These are phyloP conservation scores for Kodamaea sp. DNA, from an alignment of 1,139 yeast species.

Conservation along the genomic window DNA sequence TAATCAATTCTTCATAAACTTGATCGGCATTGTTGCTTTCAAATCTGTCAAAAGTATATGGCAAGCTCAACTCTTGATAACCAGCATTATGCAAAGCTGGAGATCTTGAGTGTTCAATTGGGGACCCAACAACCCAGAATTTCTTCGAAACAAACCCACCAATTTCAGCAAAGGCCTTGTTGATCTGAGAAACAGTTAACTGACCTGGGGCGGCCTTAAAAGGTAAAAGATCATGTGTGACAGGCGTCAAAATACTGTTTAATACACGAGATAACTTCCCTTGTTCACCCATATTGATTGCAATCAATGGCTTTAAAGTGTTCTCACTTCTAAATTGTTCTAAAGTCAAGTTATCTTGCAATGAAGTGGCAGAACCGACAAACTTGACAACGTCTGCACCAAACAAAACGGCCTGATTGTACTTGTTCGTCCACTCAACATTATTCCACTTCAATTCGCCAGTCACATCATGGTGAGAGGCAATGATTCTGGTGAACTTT, in stretches of 20 bases:
- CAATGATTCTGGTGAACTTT: slow-evolving; percentile 68
- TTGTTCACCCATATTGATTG: slow-evolving; percentile 71
- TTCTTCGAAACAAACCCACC: slow-evolving; percentile 59
- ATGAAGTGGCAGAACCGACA: slow-evolving; percentile 67
- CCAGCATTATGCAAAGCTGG: slow-evolving; percentile 82
- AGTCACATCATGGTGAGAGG: slow-evolving; percentile 72
- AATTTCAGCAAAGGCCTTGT: slow-evolving; percentile 53
- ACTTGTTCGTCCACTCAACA: slow-evolving; percentile 71
- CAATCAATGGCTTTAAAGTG: slow-evolving; percentile 63
- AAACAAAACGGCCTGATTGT: slow-evolving; percentile 59
- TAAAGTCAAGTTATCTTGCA: slow-evolving; percentile 66
- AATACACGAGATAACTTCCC: slow-evolving; percentile 81
- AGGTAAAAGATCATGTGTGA: slow-evolving; percentile 65
- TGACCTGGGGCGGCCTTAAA: slow-evolving; percentile 77
- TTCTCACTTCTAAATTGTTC: slow-evolving; percentile 63
- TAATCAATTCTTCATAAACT: slow-evolving; percentile 46
- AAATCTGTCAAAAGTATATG: slow-evolving; percentile 64
- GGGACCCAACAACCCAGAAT: slow-evolving; percentile 78
- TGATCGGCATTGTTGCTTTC: slow-evolving; percentile 64
- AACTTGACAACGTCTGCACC: slow-evolving; percentile 78
- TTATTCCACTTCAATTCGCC: slow-evolving; percentile 64
- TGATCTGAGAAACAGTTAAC: slow-evolving; percentile 58
- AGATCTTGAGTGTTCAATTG: slow-evolving; percentile 82
- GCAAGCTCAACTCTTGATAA: slow-evolving; percentile 68
- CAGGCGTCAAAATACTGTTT: slow-evolving; percentile 77